These are phyloP conservation scores for Tolypocladium capitatum DNA, from an alignment of 2,329 filamentous ascomycete genomes.

Conservation along the genomic window DNA sequence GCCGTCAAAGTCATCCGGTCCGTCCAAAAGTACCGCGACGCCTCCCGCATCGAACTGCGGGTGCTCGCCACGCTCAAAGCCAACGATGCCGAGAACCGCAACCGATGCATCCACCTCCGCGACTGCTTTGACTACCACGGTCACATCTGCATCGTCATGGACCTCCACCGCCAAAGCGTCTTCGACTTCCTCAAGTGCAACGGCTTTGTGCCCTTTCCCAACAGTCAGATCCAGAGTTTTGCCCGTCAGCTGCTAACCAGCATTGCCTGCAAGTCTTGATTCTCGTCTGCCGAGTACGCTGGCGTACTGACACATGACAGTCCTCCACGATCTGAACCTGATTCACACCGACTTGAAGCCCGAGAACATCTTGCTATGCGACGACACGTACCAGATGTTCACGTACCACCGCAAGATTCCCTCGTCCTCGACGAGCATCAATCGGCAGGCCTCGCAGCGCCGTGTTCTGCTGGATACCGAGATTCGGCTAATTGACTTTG, in stretches of 20 bases:
- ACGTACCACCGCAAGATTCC: slow-evolving; percentile 59
- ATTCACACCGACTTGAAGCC: slow-evolving; percentile 79
- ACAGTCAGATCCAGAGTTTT: slow-evolving; percentile 96
- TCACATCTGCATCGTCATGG: slow-evolving; percentile 80
- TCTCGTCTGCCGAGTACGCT: not conserved
- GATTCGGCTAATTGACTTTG: slow-evolving; percentile 58
- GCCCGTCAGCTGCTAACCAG: slow-evolving; percentile 94
- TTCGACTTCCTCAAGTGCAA: slow-evolving; percentile 98
- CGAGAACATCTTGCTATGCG: slow-evolving; percentile 55
- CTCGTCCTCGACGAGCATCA: slow-evolving; percentile 49
- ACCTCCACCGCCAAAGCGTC: slow-evolving; percentile 79
- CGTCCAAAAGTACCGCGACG: slow-evolving; percentile 95
- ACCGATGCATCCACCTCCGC: slow-evolving; percentile 89
- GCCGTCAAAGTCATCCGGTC: slow-evolving; percentile 98
- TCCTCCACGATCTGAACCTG: slow-evolving; percentile 90
- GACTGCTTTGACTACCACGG: slow-evolving; percentile 97
- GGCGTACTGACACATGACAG: slow-evolving; percentile 28
- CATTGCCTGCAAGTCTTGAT: slow-evolving; percentile 69
- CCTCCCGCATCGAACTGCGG: slow-evolving; percentile 83
- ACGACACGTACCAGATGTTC: slow-evolving; percentile 54
- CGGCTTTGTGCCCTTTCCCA: slow-evolving; percentile 89
- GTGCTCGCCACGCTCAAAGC: slow-evolving; percentile 84
- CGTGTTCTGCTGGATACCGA: slow-evolving; percentile 55
- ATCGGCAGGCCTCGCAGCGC: slow-evolving; percentile 48
- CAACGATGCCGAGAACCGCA: slow-evolving; percentile 84